Percentiles rank a stretch among this genome's conserved stretches.
Evolutionary conservation across 2,329 filamentous ascomycete species (phyloP).

Genomic region (Colletotrichum higginsianum): DNA sequence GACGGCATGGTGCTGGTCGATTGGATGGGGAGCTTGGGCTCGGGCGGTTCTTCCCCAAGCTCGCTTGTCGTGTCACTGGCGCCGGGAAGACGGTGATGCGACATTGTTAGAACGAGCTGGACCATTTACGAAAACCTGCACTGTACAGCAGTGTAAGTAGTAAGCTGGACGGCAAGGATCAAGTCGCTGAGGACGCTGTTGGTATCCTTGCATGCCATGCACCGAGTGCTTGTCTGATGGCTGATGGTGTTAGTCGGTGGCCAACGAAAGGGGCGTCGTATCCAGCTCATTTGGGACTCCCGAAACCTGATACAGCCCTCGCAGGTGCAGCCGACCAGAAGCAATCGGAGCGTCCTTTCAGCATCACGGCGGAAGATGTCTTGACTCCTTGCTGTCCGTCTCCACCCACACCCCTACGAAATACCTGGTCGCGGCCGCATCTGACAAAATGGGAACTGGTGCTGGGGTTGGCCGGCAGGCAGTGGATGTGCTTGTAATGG

Average conservation of each 20-base stretch:
- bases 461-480: slow-evolving; percentile 17
- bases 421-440: slow-evolving; percentile 9
- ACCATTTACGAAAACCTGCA: too few relatives aligned
- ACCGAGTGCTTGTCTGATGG: background rate
- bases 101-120: background rate
- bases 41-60: slow-evolving; percentile 12
- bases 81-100: slow-evolving; percentile 9
- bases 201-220: background rate
- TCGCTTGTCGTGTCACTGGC: slow-evolving; percentile 14
- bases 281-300: slow-evolving; percentile 1
- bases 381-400: background rate
- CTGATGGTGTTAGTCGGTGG: slow-evolving; percentile 3
- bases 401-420: slow-evolving; percentile 1
- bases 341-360: background rate
- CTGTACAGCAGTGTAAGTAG: too few relatives aligned
- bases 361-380: slow-evolving; percentile 1
- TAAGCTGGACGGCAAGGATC: background rate
- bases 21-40: slow-evolving; percentile 18
- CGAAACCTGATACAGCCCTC: slow-evolving; percentile 13
- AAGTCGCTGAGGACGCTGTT: background rate
- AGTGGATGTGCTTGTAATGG: background rate
- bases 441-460: background rate
- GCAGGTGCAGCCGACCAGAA: slow-evolving; percentile 5
- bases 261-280: background rate
- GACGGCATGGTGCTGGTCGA: background rate